A percentile compares a stretch with the other conserved stretches of the same genome.
Conservation (phyloP, 2,329 filamentous ascomycete species). For the Alternaria viburni region DNA sequence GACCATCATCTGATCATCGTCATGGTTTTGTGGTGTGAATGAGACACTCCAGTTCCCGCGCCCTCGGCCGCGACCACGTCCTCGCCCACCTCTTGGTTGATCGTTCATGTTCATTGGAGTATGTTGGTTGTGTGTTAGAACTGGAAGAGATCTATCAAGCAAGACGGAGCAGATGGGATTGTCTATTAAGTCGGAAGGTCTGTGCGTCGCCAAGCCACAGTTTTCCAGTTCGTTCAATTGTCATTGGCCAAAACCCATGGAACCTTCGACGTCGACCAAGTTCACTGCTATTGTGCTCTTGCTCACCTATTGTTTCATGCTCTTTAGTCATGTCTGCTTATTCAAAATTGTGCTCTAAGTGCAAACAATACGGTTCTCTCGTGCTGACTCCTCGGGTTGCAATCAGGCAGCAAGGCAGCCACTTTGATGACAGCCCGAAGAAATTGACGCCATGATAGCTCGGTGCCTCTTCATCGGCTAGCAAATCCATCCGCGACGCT, state of each 20-base stretch:
- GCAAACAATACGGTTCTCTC: neutral
- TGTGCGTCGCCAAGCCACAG: conserved; percentile 20
- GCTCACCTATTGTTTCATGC: neutral
- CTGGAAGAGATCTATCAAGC: neutral
- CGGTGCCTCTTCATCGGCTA: neutral
- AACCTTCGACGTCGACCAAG: neutral
- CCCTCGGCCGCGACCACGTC: conserved; percentile 24
- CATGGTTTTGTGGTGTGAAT: conserved; percentile 6
- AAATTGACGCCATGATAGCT: neutral
- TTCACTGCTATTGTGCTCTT: neutral
- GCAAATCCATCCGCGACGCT: neutral
- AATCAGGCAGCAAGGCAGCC: conserved; percentile 3
- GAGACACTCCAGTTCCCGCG: conserved; percentile 14
- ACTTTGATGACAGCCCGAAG: neutral
- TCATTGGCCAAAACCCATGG: conserved; percentile 3
- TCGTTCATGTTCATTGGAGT: conserved; percentile 9
- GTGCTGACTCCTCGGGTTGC: conserved; percentile 5
- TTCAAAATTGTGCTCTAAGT: neutral
- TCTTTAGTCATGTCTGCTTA: neutral
- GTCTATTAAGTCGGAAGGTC: conserved; percentile 9
- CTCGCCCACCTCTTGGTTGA: conserved; percentile 20
- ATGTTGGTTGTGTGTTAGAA: conserved; percentile 3
- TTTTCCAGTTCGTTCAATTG: neutral
- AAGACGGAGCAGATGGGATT: conserved; percentile 1
- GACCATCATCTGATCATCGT: conserved; percentile 20